These are phyloP conservation scores for Boletus sensibilis DNA, from an alignment of 768 basidiomycete species.

Conservation along the genomic window DNA sequence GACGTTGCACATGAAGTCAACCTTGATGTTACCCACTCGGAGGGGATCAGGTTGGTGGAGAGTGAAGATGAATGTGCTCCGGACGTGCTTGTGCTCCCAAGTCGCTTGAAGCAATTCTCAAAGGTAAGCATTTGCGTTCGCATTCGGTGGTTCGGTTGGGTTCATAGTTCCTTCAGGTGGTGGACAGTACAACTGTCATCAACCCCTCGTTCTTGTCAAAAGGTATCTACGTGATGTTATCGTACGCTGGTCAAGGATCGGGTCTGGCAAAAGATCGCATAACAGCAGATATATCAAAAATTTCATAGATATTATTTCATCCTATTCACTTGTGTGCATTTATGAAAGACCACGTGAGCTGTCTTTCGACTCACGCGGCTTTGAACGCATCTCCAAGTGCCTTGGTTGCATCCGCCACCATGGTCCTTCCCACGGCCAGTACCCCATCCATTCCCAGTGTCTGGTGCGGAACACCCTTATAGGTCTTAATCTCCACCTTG, in stretches of 20 bases:
- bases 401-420: conserved; percentile 23
- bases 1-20: conserved; percentile 80
- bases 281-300: conserved; percentile 23
- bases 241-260: conserved; percentile 29
- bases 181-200: conserved; percentile 74
- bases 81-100: conserved; percentile 85
- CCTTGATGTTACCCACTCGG: conserved; percentile 81
- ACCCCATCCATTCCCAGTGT: conserved; percentile 68
- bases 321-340: not conserved
- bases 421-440: conserved; percentile 11
- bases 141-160: not conserved
- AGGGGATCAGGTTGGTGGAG: conserved; percentile 40
- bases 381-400: conserved; percentile 21
- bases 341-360: not conserved
- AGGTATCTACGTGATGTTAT: conserved; percentile 50
- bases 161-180: conserved; percentile 46
- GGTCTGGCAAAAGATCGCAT: conserved; percentile 32
- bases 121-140: conserved; percentile 53
- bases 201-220: conserved; percentile 83
- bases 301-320: conserved; percentile 19
- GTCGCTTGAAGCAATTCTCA: conserved; percentile 84
- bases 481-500: conserved; percentile 51
- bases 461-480: conserved; percentile 61
- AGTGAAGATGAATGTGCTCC: conserved; percentile 53
- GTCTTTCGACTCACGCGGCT: not conserved